Evolutionary conservation across 441 rosid species (phyloP).

Genomic region (Omphalea diandra): DNA sequence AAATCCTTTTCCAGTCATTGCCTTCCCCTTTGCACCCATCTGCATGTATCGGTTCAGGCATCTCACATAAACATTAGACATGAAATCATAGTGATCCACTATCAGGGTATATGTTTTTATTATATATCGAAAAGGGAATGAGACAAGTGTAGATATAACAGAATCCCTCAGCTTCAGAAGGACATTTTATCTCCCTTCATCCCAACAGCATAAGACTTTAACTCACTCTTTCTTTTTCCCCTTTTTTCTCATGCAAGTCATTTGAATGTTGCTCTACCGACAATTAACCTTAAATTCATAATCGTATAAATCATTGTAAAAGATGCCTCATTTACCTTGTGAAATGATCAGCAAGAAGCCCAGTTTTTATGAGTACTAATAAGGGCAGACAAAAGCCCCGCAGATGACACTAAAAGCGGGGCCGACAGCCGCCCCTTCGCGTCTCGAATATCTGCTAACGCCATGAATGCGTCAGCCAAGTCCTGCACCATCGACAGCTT

Average conservation of each 20-base stretch:
- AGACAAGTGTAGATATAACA: background rate
- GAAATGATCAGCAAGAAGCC: slow-evolving; percentile 55
- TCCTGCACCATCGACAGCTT: slow-evolving; percentile 74
- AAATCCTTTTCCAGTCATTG: background rate
- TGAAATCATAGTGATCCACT: background rate
- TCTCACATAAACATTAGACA: background rate
- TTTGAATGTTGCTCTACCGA: slow-evolving; percentile 2
- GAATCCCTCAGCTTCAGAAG: background rate
- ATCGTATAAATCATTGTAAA: background rate
- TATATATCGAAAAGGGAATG: background rate
- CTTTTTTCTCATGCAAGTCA: no score
- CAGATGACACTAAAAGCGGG: slow-evolving; percentile 54
- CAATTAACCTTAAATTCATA: background rate
- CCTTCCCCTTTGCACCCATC: no score
- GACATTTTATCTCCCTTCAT: background rate
- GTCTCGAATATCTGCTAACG: slow-evolving; percentile 68
- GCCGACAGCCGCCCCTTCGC: slow-evolving; percentile 64
- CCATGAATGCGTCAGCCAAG: slow-evolving; percentile 81
- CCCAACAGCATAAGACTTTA: slow-evolving; percentile 6
- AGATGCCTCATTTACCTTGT: slow-evolving; percentile 21
- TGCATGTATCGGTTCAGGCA: no score
- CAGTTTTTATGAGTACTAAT: slow-evolving; percentile 91
- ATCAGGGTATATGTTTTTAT: slow-evolving; percentile 4
- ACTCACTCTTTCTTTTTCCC: background rate
- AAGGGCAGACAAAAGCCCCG: slow-evolving; percentile 83